These are phyloP conservation scores for Amanita fuliginea DNA, from an alignment of 768 basidiomycete genomes.

Conservation along the genomic window DNA sequence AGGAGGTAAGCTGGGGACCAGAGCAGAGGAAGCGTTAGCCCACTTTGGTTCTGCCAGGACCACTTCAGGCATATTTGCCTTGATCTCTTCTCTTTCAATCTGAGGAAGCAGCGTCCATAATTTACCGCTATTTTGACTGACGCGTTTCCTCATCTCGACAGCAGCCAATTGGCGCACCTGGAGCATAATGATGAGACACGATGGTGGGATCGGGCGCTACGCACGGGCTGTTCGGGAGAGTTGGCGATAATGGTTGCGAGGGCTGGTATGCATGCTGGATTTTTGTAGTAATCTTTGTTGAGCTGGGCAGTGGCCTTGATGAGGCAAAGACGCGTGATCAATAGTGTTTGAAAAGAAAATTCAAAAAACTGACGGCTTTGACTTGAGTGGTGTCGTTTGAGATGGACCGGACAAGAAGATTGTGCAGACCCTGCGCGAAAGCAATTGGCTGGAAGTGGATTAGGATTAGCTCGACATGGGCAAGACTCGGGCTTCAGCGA, in stretches of 20 bases:
- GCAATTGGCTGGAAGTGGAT: conserved; percentile 32
- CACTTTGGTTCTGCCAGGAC: conserved; percentile 74
- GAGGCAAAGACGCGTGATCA: conserved; percentile 6
- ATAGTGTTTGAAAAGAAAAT: conserved; percentile 7
- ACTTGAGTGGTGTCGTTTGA: conserved; percentile 83
- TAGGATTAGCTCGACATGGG: conserved; percentile 10
- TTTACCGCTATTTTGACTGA: conserved; percentile 66
- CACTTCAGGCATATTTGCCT: conserved; percentile 67
- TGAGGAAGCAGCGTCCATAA: conserved; percentile 70
- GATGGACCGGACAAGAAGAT: conserved; percentile 75
- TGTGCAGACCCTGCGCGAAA: conserved; percentile 75
- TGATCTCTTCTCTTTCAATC: conserved; percentile 72
- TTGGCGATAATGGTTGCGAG: conserved; percentile 79
- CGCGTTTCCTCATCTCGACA: conserved; percentile 92
- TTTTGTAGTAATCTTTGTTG: conserved; percentile 90
- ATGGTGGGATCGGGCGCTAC: conserved; percentile 20
- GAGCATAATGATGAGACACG: conserved; percentile 3
- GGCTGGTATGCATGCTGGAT: conserved; percentile 81
- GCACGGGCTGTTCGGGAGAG: conserved; percentile 74
- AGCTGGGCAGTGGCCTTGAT: conserved; percentile 80
- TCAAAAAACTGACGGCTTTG: conserved; percentile 45
- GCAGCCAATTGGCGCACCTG: conserved; percentile 96
- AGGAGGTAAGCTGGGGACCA: conserved; percentile 8
- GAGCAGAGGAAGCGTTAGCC: conserved; percentile 5
- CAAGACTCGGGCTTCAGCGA: neutral